Evolutionary conservation across 2,329 filamentous ascomycete species (phyloP).

Genomic region (Penicillium frequentans): DNA sequence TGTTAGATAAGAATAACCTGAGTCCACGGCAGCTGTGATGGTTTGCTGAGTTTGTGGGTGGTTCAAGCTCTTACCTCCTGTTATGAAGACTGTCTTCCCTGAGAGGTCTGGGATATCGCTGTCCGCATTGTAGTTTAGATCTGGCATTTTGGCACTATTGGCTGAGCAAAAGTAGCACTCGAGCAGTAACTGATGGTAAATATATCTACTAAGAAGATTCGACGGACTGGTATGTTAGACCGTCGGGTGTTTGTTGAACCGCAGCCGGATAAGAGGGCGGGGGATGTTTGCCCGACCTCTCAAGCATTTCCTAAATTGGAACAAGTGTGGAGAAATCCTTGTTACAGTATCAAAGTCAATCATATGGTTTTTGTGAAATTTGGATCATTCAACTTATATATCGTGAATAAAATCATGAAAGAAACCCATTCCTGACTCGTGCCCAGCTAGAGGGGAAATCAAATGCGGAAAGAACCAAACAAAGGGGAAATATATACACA

Average conservation of each 20-base stretch:
- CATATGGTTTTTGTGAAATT: too few species aligned
- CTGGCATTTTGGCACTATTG: background rate
- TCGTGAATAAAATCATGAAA: too few species aligned
- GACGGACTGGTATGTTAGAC: background rate
- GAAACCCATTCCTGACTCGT: too few species aligned
- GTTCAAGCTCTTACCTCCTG: conserved; percentile 2
- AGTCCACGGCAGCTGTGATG: too few species aligned
- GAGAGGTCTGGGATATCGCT: conserved; percentile 9
- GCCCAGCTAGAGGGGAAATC: too few species aligned
- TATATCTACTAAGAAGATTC: too few species aligned
- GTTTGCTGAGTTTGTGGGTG: background rate
- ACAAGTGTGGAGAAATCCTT: too few species aligned
- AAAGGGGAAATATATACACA: background rate
- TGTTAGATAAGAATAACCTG: background rate
- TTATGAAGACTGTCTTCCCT: conserved; percentile 13
- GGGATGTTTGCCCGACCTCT: background rate
- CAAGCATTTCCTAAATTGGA: background rate
- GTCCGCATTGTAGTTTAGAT: conserved; percentile 7
- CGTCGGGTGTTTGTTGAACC: background rate
- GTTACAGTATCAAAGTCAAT: too few species aligned
- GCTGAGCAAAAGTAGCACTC: background rate
- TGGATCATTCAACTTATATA: too few species aligned
- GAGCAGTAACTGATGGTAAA: background rate
- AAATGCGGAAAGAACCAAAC: background rate
- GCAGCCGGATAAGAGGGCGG: background rate